Conservation (phyloP, 805 yeast species). For the Blastobotrys parvus region DNA sequence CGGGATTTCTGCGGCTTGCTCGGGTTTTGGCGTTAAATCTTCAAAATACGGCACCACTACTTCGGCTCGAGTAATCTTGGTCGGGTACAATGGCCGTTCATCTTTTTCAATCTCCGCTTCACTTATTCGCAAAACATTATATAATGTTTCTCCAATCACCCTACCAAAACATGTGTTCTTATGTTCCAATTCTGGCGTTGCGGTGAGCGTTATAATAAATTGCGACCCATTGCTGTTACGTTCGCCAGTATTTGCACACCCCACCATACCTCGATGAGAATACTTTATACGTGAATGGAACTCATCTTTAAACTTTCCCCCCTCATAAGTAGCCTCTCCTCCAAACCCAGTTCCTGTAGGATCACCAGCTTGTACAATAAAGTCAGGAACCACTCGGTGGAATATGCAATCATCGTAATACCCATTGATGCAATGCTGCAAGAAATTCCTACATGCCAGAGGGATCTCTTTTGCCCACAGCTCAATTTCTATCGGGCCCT, state of each 20-base stretch:
- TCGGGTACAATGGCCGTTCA: constrained; percentile 45
- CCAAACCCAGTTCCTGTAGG: constrained; percentile 28
- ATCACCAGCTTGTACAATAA: constrained; percentile 34
- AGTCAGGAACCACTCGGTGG: constrained; percentile 30
- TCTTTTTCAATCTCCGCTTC: constrained; percentile 38
- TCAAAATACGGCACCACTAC: constrained; percentile 44
- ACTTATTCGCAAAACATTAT: constrained; percentile 41
- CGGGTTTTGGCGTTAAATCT: constrained; percentile 26
- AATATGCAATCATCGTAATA: constrained; percentile 37
- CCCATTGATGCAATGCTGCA: constrained; percentile 41
- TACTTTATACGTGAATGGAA: constrained; percentile 44
- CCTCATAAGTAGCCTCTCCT: constrained; percentile 21
- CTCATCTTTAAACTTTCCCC: constrained; percentile 33
- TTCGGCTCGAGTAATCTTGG: constrained; percentile 33
- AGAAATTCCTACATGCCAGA: constrained; percentile 36
- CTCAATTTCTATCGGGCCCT: constrained; percentile 52
- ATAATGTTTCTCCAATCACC: constrained; percentile 45
- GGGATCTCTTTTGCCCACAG: constrained; percentile 68
- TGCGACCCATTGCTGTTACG: constrained; percentile 30
- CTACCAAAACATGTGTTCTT: constrained; percentile 48
- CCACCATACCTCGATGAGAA: constrained; percentile 47
- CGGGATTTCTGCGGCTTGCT: constrained; percentile 6
- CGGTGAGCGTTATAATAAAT: constrained; percentile 43
- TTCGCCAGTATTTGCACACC: constrained; percentile 35
- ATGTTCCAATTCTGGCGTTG: constrained; percentile 37